These are phyloP conservation scores for Effrenium voratum DNA, from an alignment of 73 alveolate species.

Conservation along the genomic window DNA sequence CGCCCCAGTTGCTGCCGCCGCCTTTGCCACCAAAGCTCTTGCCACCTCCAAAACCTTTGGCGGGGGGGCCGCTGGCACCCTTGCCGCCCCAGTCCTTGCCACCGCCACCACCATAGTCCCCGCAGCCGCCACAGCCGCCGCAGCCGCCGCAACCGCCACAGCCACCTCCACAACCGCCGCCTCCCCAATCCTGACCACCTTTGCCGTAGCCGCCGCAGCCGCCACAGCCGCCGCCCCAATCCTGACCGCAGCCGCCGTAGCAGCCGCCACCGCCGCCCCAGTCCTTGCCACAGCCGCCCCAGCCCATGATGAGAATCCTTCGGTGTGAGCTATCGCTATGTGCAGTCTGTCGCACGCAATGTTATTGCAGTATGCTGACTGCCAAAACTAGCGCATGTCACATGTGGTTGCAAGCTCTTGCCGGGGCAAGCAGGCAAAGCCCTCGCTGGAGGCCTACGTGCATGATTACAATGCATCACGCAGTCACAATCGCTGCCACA, in stretches of 20 bases:
- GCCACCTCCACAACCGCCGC: conserved; percentile 27
- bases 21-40: conserved; percentile 87
- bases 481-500: too few species aligned
- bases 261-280: neutral
- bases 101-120: conserved; percentile 32
- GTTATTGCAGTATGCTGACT: too few species aligned
- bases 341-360: too few species aligned
- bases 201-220: neutral
- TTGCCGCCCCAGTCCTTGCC: conserved; percentile 22
- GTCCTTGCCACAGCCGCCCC: neutral
- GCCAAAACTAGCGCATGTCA: too few species aligned
- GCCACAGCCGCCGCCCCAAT: neutral
- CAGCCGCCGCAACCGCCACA: conserved; percentile 16
- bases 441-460: too few species aligned
- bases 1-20: conserved; percentile 78
- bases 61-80: neutral
- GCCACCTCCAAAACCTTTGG: conserved; percentile 29
- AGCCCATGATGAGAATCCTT: too few species aligned
- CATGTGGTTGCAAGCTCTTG: too few species aligned
- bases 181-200: conserved; percentile 25
- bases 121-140: conserved; percentile 25
- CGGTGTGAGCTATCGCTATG: too few species aligned
- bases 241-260: neutral
- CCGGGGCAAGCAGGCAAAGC: too few species aligned
- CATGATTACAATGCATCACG: too few species aligned